Percentiles rank a stretch among this genome's conserved stretches.
These are phyloP conservation scores for Rhodamnia rubescens DNA, from an alignment of 345 rosid species.

Conservation along the genomic window DNA sequence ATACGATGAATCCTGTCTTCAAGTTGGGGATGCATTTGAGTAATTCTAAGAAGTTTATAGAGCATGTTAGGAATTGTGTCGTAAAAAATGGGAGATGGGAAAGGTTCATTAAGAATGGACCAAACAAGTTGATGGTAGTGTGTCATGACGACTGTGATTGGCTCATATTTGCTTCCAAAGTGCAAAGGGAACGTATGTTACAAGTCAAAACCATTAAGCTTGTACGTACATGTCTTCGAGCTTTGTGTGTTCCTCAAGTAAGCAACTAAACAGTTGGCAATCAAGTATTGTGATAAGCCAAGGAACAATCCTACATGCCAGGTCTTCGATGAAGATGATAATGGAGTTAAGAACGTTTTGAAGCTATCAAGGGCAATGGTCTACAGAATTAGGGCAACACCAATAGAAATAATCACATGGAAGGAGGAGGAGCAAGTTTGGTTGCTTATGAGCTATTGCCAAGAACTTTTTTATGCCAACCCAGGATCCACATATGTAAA, in stretches of 20 bases:
- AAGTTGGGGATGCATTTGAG: background rate
- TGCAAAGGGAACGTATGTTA: background rate
- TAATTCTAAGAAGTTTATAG: background rate
- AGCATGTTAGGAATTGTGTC: background rate
- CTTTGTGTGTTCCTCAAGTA: background rate
- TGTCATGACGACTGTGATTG: background rate
- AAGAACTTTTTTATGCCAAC: background rate
- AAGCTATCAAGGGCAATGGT: background rate
- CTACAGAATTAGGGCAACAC: background rate
- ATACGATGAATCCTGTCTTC: background rate
- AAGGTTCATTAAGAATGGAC: background rate
- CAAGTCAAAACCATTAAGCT: background rate
- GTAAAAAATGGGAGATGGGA: background rate
- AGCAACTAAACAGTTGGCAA: background rate
- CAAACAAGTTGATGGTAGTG: background rate
- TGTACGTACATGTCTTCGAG: background rate
- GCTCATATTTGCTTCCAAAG: background rate
- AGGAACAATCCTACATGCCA: background rate
- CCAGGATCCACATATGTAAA: background rate
- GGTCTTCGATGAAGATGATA: background rate
- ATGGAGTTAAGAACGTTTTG: background rate
- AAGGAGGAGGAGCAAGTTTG: background rate
- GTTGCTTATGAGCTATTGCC: background rate
- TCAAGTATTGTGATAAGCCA: background rate
- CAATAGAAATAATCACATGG: background rate